phyloP scores from a whole-genome alignment of 179 eudicot species.

The Pouteria campechiana region DNA sequence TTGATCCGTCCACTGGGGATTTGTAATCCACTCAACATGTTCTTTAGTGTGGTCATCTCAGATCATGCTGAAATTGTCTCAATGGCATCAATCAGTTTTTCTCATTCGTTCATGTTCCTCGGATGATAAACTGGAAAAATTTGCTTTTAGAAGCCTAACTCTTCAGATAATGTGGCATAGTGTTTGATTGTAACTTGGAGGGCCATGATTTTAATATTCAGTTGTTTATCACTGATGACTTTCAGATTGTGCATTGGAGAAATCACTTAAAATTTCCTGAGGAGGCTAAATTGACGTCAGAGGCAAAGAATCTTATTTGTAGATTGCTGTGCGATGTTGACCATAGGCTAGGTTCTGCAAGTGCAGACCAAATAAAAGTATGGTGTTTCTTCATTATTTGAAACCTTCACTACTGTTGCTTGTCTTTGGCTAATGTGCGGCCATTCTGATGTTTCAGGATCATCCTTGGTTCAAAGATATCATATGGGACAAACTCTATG shows the following conservation, averaged over 20 bases:
- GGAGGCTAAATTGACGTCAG: slow-evolving; percentile 42
- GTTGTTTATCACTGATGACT: too few species aligned
- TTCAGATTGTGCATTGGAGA: slow-evolving; percentile 78
- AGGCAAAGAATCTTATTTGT: slow-evolving; percentile 59
- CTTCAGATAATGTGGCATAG: too few species aligned
- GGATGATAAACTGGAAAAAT: too few species aligned
- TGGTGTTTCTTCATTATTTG: neutral
- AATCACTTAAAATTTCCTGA: slow-evolving; percentile 49
- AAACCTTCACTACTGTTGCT: neutral
- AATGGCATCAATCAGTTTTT: too few species aligned
- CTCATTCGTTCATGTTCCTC: too few species aligned
- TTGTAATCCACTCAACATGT: too few species aligned
- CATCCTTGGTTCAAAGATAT: slow-evolving; percentile 66
- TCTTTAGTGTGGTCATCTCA: too few species aligned
- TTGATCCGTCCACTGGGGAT: too few species aligned
- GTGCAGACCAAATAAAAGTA: slow-evolving; percentile 56
- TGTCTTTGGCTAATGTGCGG: neutral
- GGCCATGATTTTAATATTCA: too few species aligned
- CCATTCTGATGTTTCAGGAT: slow-evolving; percentile 23
- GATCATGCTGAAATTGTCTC: too few species aligned
- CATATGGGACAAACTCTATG: slow-evolving; percentile 52
- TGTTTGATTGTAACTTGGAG: too few species aligned
- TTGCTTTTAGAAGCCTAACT: too few species aligned
- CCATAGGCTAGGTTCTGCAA: slow-evolving; percentile 45
- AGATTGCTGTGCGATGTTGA: slow-evolving; percentile 57